phyloP scores from a whole-genome alignment of 2,329 filamentous ascomycete species.

The Monilinia fructicola region DNA sequence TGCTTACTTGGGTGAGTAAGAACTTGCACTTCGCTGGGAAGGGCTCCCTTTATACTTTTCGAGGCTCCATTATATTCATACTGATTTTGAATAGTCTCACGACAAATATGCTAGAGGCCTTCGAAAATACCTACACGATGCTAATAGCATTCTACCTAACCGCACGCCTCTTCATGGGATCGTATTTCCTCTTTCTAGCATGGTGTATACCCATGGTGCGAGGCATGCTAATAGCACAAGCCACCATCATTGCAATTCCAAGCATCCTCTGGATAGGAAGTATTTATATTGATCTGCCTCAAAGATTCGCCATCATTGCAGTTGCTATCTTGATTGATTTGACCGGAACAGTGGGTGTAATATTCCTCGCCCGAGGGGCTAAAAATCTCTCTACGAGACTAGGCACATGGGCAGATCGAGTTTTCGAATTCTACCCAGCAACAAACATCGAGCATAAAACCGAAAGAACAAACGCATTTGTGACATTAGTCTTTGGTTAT shows the following conservation, averaged over 20 bases:
- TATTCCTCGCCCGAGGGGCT: constrained; percentile 44
- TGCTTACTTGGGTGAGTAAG: constrained; percentile 55
- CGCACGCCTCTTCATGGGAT: constrained; percentile 53
- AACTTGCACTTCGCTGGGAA: neutral
- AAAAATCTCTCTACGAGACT: constrained; percentile 34
- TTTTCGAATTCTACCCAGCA: constrained; percentile 60
- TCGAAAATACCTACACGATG: constrained; percentile 56
- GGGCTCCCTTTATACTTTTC: neutral
- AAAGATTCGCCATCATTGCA: constrained; percentile 56
- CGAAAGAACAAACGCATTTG: constrained; percentile 63
- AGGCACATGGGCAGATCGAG: constrained; percentile 33
- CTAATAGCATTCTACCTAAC: constrained; percentile 62
- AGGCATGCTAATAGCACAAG: constrained; percentile 53
- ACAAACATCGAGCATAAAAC: constrained; percentile 66
- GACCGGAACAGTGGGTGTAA: constrained; percentile 47
- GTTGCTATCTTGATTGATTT: constrained; percentile 56
- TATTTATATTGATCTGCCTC: constrained; percentile 56
- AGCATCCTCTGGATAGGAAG: constrained; percentile 59
- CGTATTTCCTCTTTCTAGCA: constrained; percentile 50
- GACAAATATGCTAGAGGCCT: constrained; percentile 60
- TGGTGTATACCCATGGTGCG: constrained; percentile 57
- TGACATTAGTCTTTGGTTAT: constrained; percentile 64
- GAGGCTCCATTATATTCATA: neutral
- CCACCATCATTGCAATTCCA: constrained; percentile 48
- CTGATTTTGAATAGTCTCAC: constrained; percentile 48